phyloP scores from a whole-genome alignment of 768 basidiomycete species.

The Tulasnella sp. region DNA sequence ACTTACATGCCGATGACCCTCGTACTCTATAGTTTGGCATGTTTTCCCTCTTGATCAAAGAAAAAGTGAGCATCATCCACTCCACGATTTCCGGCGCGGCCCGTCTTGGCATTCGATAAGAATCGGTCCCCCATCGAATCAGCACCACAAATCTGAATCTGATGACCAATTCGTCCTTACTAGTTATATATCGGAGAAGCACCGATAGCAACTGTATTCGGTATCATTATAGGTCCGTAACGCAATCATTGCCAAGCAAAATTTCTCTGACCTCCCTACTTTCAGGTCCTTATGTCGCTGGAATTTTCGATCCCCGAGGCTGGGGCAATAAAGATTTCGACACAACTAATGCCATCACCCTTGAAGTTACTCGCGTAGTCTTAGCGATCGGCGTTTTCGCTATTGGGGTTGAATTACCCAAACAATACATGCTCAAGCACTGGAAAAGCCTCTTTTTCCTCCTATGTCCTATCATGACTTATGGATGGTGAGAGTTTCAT shows the following conservation, averaged over 20 bases:
- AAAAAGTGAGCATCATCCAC: constrained; percentile 43
- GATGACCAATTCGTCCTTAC: not conserved
- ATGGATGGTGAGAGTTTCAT: constrained; percentile 10
- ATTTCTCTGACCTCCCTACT: not conserved
- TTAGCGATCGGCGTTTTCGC: constrained; percentile 96
- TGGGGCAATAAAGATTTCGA: constrained; percentile 41
- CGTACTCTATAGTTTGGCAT: constrained; percentile 60
- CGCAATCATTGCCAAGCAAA: no score
- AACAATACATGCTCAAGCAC: constrained; percentile 86
- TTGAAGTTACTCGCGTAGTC: constrained; percentile 86
- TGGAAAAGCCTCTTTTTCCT: constrained; percentile 84
- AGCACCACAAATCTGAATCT: no score
- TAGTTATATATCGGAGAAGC: constrained; percentile 93
- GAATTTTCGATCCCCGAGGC: constrained; percentile 65
- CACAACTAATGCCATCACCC: constrained; percentile 58
- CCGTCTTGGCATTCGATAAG: not conserved
- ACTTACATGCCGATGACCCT: not conserved
- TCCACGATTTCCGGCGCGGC: not conserved
- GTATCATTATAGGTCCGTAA: constrained; percentile 56
- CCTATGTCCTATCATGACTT: constrained; percentile 39
- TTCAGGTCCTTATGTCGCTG: constrained; percentile 62
- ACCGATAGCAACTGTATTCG: constrained; percentile 86
- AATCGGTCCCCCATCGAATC: not conserved
- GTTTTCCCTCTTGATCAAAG: constrained; percentile 85
- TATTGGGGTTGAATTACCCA: constrained; percentile 93